Evolutionary conservation across 495 filamentous ascomycete genomes (phyloP).

Genomic region (Neurospora sp.): DNA sequence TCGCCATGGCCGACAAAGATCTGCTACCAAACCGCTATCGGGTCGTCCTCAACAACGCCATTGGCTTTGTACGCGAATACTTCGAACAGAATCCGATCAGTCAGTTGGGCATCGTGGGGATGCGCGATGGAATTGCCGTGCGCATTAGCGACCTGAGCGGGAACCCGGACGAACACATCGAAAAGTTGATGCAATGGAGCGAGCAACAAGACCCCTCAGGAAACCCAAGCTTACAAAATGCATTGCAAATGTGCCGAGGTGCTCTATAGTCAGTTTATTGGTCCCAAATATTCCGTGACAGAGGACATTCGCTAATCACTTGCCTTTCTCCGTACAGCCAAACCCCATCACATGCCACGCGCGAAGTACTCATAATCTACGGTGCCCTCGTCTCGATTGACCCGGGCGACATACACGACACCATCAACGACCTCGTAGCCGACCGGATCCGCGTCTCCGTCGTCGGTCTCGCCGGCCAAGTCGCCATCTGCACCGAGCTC

Average conservation of each 20-base stretch:
- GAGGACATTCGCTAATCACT: not conserved
- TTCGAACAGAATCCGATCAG: slow-evolving; percentile 99
- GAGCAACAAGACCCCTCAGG: slow-evolving; percentile 75
- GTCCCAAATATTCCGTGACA: not conserved
- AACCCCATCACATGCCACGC: slow-evolving; percentile 83
- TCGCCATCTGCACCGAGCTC: slow-evolving; percentile 88
- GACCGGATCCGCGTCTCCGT: slow-evolving; percentile 81
- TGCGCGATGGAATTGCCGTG: slow-evolving; percentile 82
- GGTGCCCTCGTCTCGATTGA: slow-evolving; percentile 85
- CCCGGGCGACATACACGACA: slow-evolving; percentile 90
- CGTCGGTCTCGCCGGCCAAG: slow-evolving; percentile 81
- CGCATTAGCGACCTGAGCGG: slow-evolving; percentile 82
- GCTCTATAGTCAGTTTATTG: slow-evolving; percentile 58
- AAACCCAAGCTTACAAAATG: slow-evolving; percentile 86
- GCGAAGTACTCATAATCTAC: slow-evolving; percentile 85
- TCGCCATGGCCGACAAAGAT: slow-evolving; percentile 93
- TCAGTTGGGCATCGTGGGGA: slow-evolving; percentile 81
- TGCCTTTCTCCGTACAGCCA: slow-evolving; percentile 41
- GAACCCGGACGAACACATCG: slow-evolving; percentile 81
- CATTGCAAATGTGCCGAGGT: slow-evolving; percentile 85
- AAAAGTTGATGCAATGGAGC: slow-evolving; percentile 55
- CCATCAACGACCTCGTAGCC: slow-evolving; percentile 60
- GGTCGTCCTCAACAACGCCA: slow-evolving; percentile 71
- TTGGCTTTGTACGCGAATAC: slow-evolving; percentile 84
- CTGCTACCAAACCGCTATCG: slow-evolving; percentile 78